Evolutionary conservation across 768 basidiomycete species (phyloP), one percentile per base, ranked within the genome.

Genomic region (Clathrus columnatus): DNA sequence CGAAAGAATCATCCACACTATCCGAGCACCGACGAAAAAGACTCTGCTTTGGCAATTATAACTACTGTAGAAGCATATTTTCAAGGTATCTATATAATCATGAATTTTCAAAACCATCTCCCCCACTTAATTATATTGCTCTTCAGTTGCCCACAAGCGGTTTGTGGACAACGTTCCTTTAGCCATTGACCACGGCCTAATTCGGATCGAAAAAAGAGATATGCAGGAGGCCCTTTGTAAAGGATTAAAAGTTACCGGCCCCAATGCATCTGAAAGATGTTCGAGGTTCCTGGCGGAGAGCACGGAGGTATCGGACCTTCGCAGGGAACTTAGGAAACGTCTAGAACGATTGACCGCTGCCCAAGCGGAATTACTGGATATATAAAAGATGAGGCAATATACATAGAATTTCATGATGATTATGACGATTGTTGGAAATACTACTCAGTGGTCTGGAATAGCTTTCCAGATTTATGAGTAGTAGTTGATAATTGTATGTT

Each of bases 11-110:
- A n/a, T n/a, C n/a, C n/a, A 30, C 20, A 17, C 23, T 26, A 47
- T 71, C 53, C 30, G 7, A 30, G 11, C 7, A 45, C 45, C 46
- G 29, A 29, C 50, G 63, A 66, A 1, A 68, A 68, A 18, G 43
- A 48, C n/a, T 73, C 77, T 0, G 81, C 81, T 0, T 61, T 87
- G 17, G 60, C 67, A 3, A 84, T 87, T 61, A 87, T 88, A 84
- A 83, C 83, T 0, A 76, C 81, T 54, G 83, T 86, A 1, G 72
- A 83, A 4, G 85, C 82, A 0, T 87, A 87, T 60, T 87, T 87
- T 65, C 83, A 87, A 73, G 85, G 87, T 84, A 61, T 7, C 61
- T 55, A n/a, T 3, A 17, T 27, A n/a, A n/a, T n/a, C n/a, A 27
- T 47, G n/a, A n/a, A n/a, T 36, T 10, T 20, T 28, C 14, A 14